Evolutionary conservation across 805 yeast genomes (phyloP), one percentile per base, ranked within the genome.

Genomic region (Hanseniaspora vineae): DNA sequence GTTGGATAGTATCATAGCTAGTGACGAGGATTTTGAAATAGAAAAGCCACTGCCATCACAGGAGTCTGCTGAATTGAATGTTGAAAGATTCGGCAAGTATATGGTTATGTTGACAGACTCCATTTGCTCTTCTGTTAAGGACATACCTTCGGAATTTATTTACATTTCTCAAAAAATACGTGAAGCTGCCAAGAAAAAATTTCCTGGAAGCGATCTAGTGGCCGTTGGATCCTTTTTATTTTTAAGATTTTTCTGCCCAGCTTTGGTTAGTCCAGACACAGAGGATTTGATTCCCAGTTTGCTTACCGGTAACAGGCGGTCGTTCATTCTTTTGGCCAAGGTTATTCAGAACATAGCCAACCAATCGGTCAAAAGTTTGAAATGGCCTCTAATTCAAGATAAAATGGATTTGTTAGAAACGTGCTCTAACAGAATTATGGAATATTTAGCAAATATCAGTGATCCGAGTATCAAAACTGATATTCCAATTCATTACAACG

Each of bases 181-280:
- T 64, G 59, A 66, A 39, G 68, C 80, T 48, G 78, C 85, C 46
- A 66, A 72, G 31, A 63, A 65, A n/a, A 77, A 77, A 53, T 82
- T 82, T 54, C 84, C 84, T 0, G 79, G 76, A 39, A 82, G 81
- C 39, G 73, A 81, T 42, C 69, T 75, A 37, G 70, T 79, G 39
- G 87, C 94, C 1, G 82, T 87, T 29, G 95, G 96, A 0, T 88
- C 95, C 0, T 90, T 84, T 59, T 69, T 90, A 47, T 89, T 90
- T 57, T 68, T 90, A 54, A 67, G 95, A 49, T 78, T 82, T 52
- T 72, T 83, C 51, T 84, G 94, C 59, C 97, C 97, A 12, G 95
- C 95, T 0, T 80, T 89, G 55, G 89, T 89, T 13, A 79, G 87
- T 33, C 97, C 97, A 0, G 95, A 85, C 49, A 50, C 68, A 15